Percentiles rank a stretch among this genome's conserved stretches.
Evolutionary conservation across 768 basidiomycete genomes (phyloP).

Genomic region (Mrakia blollopis): DNA sequence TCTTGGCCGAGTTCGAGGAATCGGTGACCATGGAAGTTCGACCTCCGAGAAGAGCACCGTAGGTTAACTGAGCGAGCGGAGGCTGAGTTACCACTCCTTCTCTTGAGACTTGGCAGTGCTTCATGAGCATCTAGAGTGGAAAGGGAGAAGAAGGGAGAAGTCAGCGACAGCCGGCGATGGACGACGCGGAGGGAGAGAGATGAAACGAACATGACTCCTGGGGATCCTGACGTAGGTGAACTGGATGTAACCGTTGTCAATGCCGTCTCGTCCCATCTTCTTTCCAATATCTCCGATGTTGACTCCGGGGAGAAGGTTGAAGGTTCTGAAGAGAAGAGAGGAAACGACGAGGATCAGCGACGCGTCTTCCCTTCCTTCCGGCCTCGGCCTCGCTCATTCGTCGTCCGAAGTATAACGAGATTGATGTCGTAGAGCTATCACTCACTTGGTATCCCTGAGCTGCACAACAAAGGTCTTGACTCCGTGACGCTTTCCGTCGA

Average conservation of each 20-base stretch:
- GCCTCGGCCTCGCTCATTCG: too few relatives aligned
- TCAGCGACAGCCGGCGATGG: neutral
- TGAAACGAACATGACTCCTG: conserved; percentile 39
- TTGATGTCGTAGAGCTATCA: neutral
- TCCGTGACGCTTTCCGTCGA: conserved; percentile 47
- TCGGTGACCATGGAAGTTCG: conserved; percentile 46
- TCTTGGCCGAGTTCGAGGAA: conserved; percentile 46
- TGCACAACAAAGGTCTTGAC: conserved; percentile 50
- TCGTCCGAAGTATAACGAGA: neutral
- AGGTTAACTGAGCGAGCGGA: conserved; percentile 48
- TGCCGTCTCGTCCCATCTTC: conserved; percentile 45
- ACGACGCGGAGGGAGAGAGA: neutral
- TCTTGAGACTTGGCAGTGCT: conserved; percentile 45
- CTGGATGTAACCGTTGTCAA: conserved; percentile 45
- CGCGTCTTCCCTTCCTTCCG: neutral
- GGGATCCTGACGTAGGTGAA: conserved; percentile 50
- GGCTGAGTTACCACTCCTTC: conserved; percentile 33
- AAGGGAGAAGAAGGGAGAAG: neutral
- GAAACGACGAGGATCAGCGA: neutral
- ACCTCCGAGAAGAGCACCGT: conserved; percentile 48
- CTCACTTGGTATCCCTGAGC: conserved; percentile 41
- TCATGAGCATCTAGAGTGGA: conserved; percentile 47
- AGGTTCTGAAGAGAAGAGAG: conserved; percentile 39
- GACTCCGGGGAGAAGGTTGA: conserved; percentile 46
- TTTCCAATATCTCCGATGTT: conserved; percentile 50